Evolutionary conservation across 208 protist genomes (phyloP).

Genomic region (Hexamita inflata): DNA sequence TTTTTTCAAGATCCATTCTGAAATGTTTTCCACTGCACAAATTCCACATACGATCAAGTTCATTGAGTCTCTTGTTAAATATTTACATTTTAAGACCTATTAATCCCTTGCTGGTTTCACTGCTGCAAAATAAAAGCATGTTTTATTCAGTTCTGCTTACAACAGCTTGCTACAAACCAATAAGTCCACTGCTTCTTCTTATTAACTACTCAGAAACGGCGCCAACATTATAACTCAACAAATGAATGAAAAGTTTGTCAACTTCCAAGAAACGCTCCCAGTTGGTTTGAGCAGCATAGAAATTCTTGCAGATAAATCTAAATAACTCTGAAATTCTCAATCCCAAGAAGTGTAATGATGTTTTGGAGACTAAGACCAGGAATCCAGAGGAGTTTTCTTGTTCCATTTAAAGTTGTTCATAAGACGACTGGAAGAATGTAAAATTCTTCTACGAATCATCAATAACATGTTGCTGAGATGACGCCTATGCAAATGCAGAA

Average conservation of each 20-base stretch:
- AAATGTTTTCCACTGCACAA: not conserved
- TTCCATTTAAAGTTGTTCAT: no score
- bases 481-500: no score
- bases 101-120: no score
- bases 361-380: no score
- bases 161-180: no score
- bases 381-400: not conserved
- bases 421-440: no score
- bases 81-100: not conserved
- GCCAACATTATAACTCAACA: constrained; percentile 15
- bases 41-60: not conserved
- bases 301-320: not conserved
- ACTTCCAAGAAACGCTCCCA: not conserved
- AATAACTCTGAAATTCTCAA: not conserved
- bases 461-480: no score
- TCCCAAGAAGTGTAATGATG: not conserved
- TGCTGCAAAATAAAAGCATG: no score
- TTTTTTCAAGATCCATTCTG: not conserved
- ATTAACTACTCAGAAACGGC: no score
- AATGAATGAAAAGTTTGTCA: constrained; percentile 4
- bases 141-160: no score
- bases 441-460: no score
- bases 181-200: no score
- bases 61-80: not conserved
- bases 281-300: not conserved